Evolutionary conservation across 192 early-diverging fungal species (phyloP), one percentile per base, ranked within the genome.

Genomic region (Rhizophagus sp.): DNA sequence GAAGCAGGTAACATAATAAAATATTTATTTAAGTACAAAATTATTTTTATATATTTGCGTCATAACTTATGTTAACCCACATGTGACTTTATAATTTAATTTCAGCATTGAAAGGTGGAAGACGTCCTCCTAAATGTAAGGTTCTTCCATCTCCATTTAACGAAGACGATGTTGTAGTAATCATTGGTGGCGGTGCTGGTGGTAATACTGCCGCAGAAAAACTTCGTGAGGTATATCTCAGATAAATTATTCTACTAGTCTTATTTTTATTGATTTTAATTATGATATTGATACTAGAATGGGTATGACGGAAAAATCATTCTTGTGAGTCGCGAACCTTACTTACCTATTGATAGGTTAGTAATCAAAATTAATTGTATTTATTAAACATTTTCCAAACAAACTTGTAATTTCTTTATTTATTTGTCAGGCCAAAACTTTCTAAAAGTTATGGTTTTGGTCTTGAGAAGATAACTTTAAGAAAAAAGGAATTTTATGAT

Each of bases 261-360:
- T 41, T n/a, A 30, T 49, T 78, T 36, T 68, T 25, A 9, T 39
- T 13, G 9, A 36, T 30, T 22, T 41, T 69, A 22, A 69, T 69
- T 6, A 36, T 71, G n/a, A 41, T 47, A 72, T 49, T 47, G 10
- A 62, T n/a, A 15, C 7, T 76, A 90, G 87, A 47, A 82, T 25
- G 87, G 87, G 15, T 92, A 83, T 78, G 63, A 7, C 5, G 91
- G 91, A 15, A 33, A 66, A 2, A 84, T 92, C 65, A 64, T 82
- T 34, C 62, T 92, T 9, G 70, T 89, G 34, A 81, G 80, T 47
- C 77, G 84, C 41, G 91, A 92, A 81, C 41, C 75, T 34, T 89
- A 90, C 76, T 78, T 88, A 4, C 89, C 91, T 50, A 84, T 91
- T 74, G 89, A 90, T 78, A 80, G 89, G 72, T 87, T 69, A 62